These are phyloP conservation scores for Lathyrus oleraceus DNA, from an alignment of 306 rosid species.

Conservation along the genomic window DNA sequence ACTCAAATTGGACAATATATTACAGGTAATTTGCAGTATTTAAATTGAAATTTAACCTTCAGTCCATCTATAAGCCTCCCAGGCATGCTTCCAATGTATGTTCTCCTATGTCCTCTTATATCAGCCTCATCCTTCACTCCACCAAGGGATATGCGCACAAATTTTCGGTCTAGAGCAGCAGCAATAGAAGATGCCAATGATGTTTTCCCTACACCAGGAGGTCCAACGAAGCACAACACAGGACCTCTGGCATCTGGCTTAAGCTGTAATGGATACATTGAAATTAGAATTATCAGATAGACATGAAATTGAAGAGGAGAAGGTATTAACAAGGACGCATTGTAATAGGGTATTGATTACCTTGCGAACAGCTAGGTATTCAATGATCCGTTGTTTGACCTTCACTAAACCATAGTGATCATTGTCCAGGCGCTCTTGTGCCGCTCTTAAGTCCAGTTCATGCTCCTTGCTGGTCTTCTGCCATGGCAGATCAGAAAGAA, in stretches of 20 bases:
- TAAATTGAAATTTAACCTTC: conserved; percentile 58
- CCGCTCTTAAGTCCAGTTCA: conserved; percentile 82
- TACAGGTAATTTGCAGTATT: conserved; percentile 1
- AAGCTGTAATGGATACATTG: conserved; percentile 60
- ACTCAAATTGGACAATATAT: conserved; percentile 20
- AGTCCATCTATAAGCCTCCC: conserved; percentile 96
- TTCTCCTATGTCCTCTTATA: conserved; percentile 96
- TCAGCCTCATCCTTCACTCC: conserved; percentile 99
- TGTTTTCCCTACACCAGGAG: conserved; percentile 98
- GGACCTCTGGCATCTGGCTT: conserved; percentile 99
- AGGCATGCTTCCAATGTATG: conserved; percentile 99
- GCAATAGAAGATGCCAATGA: conserved; percentile 98
- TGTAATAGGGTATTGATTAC: conserved; percentile 43
- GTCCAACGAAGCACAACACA: conserved; percentile 97
- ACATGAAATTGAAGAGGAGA: conserved; percentile 32
- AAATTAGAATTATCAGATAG: conserved; percentile 37
- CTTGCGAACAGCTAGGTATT: conserved; percentile 97
- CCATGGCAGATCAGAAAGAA: conserved; percentile 98
- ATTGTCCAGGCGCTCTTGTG: conserved; percentile 83
- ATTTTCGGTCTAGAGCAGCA: conserved; percentile 85
- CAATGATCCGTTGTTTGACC: conserved; percentile 94
- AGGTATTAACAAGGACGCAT: conserved; percentile 18
- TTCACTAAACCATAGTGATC: conserved; percentile 92
- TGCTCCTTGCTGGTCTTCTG: conserved; percentile 75
- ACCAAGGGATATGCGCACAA: conserved; percentile 92